Base-by-base conservation (phyloP, 805 yeast species). In the Naumovozyma castellii region DNA sequence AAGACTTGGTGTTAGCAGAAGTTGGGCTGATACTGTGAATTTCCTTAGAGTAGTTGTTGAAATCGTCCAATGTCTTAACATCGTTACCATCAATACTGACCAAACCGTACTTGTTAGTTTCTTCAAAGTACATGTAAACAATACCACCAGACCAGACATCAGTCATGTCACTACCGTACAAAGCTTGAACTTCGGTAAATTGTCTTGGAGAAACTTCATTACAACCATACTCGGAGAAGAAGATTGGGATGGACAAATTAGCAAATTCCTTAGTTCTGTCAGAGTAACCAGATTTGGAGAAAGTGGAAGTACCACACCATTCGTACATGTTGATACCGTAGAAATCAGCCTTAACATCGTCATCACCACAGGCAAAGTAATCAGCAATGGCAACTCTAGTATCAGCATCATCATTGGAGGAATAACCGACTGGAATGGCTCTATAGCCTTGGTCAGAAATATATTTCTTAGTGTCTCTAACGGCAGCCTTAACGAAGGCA, bases 61-160 rank as follows among this genome's bases (percentile, higher is more conserved):
- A 83, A 63, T 82, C 90, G 35, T 61, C 62, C 64, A 79, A 64
- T 41, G 90, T 80, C 38, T 67, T 60, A 43, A 78, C 81, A n/a
- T 61, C 44, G 48, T 58, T 60, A 46, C 65, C 66, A 39, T 62
- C 65, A 45, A 77, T 62, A 39, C 74, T 48, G 39, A 82, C 88
- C 57, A 82, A 71, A 67, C 94, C 90, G 56, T 80, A 82, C 53
- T 81, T 62, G 66, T 82, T 82, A 41, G 65, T 67, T 68, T 83
- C 90, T 67, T 83, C 72, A 65, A 76, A 83, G 67, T 82, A 83
- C 88, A 82, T 77, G 69, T 81, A 83, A 40, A 82, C 90, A 56
- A 83, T 82, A 74, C 90, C 94, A 67, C 94, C 90, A 37, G 90
- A 82, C 92, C 90, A 83, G 44, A 80, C 80, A 60, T 72, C 81